phyloP scores from a whole-genome alignment of 768 basidiomycete species.

The Chalciporus piperatus region DNA sequence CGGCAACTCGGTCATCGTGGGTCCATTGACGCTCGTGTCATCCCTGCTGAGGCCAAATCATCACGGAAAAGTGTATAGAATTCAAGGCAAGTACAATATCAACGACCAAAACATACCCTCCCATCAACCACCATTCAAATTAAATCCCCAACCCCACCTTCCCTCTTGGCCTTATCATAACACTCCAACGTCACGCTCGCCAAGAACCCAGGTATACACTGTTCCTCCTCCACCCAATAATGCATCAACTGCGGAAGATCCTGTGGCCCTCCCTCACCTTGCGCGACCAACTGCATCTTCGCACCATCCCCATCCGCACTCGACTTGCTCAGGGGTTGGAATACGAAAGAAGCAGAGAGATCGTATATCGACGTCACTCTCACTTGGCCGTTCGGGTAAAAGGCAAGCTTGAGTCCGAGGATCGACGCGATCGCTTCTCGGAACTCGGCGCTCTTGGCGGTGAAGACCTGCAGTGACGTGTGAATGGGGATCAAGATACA shows the following conservation, averaged over 20 bases:
- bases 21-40: too few relatives aligned
- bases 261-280: conserved; percentile 72
- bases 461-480: conserved; percentile 59
- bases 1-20: too few relatives aligned
- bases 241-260: conserved; percentile 73
- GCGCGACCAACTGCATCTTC: conserved; percentile 71
- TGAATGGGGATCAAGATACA: not conserved
- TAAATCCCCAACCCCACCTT: conserved; percentile 2
- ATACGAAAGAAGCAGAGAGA: conserved; percentile 81
- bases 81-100: not conserved
- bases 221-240: conserved; percentile 83
- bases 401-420: conserved; percentile 87
- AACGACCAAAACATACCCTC: not conserved
- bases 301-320: conserved; percentile 38
- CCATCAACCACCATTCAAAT: not conserved
- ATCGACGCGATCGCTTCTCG: conserved; percentile 87
- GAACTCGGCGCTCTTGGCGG: conserved; percentile 85
- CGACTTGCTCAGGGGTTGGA: conserved; percentile 56
- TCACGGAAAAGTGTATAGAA: not conserved
- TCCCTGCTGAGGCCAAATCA: too few relatives aligned
- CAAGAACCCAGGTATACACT: conserved; percentile 87
- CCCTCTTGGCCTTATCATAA: conserved; percentile 69
- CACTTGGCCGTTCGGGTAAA: conserved; percentile 88
- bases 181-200: conserved; percentile 87
- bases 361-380: conserved; percentile 91